Evolutionary conservation across 148 eudicot species (phyloP).

Genomic region (Fagopyrum esculentum): DNA sequence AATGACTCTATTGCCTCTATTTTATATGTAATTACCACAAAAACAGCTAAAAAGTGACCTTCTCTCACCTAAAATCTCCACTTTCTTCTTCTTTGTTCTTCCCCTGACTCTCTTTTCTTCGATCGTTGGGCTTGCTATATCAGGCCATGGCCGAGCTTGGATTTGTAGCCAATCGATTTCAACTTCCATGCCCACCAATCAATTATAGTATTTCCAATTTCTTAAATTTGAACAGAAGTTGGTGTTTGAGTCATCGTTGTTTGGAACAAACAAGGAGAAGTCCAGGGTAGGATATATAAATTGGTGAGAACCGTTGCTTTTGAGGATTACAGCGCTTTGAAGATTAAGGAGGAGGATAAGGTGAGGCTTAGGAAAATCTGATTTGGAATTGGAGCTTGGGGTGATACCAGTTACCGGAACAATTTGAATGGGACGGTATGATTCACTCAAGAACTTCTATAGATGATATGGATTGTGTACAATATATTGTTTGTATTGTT

Average conservation of each 20-base stretch:
- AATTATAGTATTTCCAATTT: too few relatives aligned
- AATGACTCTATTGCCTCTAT: too few relatives aligned
- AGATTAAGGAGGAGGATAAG: conserved; percentile 33
- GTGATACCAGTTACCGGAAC: conserved; percentile 92
- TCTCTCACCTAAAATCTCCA: too few relatives aligned
- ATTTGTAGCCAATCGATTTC: too few relatives aligned
- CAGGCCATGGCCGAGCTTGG: too few relatives aligned
- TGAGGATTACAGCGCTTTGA: conserved; percentile 23
- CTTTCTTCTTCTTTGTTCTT: too few relatives aligned
- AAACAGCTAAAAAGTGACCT: too few relatives aligned
- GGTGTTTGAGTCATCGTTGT: neutral
- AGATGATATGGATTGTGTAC: neutral
- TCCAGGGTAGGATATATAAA: neutral
- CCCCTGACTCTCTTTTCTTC: too few relatives aligned
- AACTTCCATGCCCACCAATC: too few relatives aligned
- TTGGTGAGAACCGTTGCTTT: conserved; percentile 41
- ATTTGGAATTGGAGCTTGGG: conserved; percentile 94
- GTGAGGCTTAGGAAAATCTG: conserved; percentile 69
- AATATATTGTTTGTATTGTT: neutral
- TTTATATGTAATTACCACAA: too few relatives aligned
- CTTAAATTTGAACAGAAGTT: neutral
- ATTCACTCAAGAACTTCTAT: neutral
- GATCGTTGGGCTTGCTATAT: too few relatives aligned
- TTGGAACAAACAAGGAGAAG: neutral
- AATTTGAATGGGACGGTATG: conserved; percentile 93